Conservation (phyloP, 2,329 filamentous ascomycete genomes). For the Colletotrichum abscissum region DNA sequence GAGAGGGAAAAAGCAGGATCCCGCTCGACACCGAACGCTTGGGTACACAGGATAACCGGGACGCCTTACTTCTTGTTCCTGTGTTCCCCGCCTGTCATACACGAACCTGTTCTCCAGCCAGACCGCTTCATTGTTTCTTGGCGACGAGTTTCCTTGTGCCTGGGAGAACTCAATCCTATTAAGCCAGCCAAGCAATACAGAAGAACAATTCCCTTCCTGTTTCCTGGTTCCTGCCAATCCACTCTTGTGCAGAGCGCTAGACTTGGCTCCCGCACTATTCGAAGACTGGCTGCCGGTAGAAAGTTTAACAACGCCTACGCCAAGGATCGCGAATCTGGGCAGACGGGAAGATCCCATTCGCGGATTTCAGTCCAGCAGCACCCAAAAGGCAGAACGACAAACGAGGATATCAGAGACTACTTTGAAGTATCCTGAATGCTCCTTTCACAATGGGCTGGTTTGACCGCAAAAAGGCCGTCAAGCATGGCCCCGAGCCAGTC, state of each 20-base stretch:
- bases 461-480: conserved; percentile 40
- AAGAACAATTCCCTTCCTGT: not conserved
- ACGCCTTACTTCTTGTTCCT: not conserved
- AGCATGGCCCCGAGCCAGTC: conserved; percentile 32
- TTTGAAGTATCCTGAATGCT: not conserved
- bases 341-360: not conserved
- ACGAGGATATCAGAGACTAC: no score
- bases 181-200: not conserved
- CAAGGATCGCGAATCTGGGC: not conserved
- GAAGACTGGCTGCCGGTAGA: not conserved
- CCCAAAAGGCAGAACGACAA: not conserved
- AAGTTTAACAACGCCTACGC: not conserved
- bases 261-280: not conserved
- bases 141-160: conserved; percentile 1
- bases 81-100: not conserved
- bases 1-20: not conserved
- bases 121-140: not conserved
- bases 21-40: not conserved
- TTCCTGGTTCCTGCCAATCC: not conserved
- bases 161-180: not conserved
- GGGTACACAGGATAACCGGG: not conserved
- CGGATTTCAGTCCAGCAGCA: not conserved
- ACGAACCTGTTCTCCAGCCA: not conserved
- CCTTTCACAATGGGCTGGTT: conserved; percentile 44
- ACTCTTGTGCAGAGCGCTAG: not conserved